These are phyloP conservation scores for Magnolia changhungtana DNA, from an alignment of 164 flowering plant genomes.

Conservation along the genomic window DNA sequence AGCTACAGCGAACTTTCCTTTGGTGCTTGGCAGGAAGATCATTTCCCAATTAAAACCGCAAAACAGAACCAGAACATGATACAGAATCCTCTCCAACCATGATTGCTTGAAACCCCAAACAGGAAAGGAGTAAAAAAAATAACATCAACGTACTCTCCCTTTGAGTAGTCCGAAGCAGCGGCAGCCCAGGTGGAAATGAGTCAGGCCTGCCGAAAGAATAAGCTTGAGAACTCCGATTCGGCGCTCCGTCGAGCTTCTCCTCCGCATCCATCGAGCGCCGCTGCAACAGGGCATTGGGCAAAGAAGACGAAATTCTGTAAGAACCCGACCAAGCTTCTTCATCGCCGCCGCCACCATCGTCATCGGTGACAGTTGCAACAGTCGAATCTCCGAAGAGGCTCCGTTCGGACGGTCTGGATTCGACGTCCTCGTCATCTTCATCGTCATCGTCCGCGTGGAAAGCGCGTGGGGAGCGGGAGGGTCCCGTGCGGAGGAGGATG, in stretches of 20 bases:
- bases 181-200: slow-evolving; percentile 37
- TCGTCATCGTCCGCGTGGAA: slow-evolving; percentile 5
- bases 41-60: not conserved
- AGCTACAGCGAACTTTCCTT: not conserved
- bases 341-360: slow-evolving; percentile 10
- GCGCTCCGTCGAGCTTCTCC: slow-evolving; percentile 12
- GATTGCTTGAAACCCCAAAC: not conserved
- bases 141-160: slow-evolving; percentile 30
- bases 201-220: slow-evolving; percentile 29
- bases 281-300: slow-evolving; percentile 38
- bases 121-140: not conserved
- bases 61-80: not conserved
- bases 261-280: slow-evolving; percentile 33
- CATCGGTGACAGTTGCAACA: not conserved
- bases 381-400: not conserved
- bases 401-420: not conserved
- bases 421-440: slow-evolving; percentile 10
- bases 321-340: slow-evolving; percentile 6
- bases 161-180: slow-evolving; percentile 27
- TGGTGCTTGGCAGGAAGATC: not conserved
- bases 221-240: not conserved
- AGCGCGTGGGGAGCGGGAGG: not conserved
- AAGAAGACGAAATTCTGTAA: slow-evolving; percentile 38
- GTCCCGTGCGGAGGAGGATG: slow-evolving; percentile 23
- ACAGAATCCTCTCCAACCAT: not conserved